Conservation (phyloP, 352 stramenopile genomes). For the Phytophthora ohioensis region DNA sequence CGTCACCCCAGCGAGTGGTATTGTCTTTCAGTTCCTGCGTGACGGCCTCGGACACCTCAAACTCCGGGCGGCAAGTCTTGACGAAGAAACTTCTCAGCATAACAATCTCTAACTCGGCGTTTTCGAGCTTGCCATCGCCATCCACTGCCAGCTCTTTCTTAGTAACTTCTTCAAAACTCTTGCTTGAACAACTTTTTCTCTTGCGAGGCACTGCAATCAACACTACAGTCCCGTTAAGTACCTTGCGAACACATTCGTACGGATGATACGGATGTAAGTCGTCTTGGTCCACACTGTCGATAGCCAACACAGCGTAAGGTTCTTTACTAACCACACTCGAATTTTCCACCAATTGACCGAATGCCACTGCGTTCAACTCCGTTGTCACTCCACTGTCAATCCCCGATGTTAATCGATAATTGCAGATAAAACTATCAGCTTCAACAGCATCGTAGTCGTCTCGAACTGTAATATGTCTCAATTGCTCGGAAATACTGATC, state of each 20-base stretch:
- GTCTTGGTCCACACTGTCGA: slow-evolving; percentile 42
- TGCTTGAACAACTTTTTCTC: not conserved
- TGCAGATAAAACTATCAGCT: slow-evolving; percentile 18
- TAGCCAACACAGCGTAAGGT: slow-evolving; percentile 20
- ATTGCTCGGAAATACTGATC: slow-evolving; percentile 45
- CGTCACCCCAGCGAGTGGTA: slow-evolving; percentile 19
- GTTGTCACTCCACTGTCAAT: slow-evolving; percentile 23
- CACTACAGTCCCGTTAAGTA: slow-evolving; percentile 23
- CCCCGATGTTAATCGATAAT: slow-evolving; percentile 18
- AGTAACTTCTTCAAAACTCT: too few relatives aligned
- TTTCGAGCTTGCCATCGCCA: too few relatives aligned
- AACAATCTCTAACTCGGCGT: slow-evolving; percentile 23
- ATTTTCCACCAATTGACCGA: slow-evolving; percentile 20
- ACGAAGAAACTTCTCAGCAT: slow-evolving; percentile 22
- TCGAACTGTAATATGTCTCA: slow-evolving; percentile 38
- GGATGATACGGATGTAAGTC: slow-evolving; percentile 47
- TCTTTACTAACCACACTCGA: not conserved
- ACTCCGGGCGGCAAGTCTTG: slow-evolving; percentile 20
- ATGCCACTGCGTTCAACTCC: slow-evolving; percentile 31
- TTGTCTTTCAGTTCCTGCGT: slow-evolving; percentile 16
- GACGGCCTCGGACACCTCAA: slow-evolving; percentile 14
- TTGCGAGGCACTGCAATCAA: slow-evolving; percentile 9
- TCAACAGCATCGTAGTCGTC: slow-evolving; percentile 28
- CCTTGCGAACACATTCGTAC: slow-evolving; percentile 32
- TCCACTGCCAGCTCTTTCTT: too few relatives aligned